Conservation (phyloP, 1,139 yeast genomes). For the Hansenula sp. region DNA sequence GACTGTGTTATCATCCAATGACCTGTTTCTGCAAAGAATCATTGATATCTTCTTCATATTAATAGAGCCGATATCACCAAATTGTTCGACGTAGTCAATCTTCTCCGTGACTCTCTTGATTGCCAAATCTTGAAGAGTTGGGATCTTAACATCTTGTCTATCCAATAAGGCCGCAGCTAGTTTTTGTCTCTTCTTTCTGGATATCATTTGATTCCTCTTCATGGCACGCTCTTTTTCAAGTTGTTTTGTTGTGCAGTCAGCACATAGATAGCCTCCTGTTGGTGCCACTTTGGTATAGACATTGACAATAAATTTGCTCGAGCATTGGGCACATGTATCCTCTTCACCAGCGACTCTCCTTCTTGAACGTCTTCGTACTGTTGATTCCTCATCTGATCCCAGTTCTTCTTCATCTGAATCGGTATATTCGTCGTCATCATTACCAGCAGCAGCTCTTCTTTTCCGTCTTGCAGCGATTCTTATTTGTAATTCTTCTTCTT, state of each 20-base stretch:
- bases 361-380: conserved; percentile 4
- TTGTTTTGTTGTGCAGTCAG: conserved; percentile 49
- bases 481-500: conserved; percentile 31
- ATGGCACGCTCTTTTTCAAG: conserved; percentile 37
- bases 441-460: conserved; percentile 25
- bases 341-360: conserved; percentile 38
- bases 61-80: conserved; percentile 73
- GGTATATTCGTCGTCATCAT: conserved; percentile 30
- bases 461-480: conserved; percentile 39
- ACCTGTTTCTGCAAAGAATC: conserved; percentile 78
- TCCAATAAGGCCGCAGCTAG: conserved; percentile 83
- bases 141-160: conserved; percentile 56
- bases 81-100: conserved; percentile 71
- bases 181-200: conserved; percentile 70
- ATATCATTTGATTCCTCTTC: conserved; percentile 52
- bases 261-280: conserved; percentile 58
- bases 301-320: conserved; percentile 49
- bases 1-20: conserved; percentile 68
- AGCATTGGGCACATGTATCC: conserved; percentile 59
- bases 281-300: conserved; percentile 58
- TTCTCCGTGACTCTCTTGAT: conserved; percentile 65
- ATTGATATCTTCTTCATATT: conserved; percentile 66
- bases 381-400: conserved; percentile 6
- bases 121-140: conserved; percentile 79
- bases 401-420: conserved; percentile 29